These are phyloP conservation scores for Fraxinus angustifolia DNA, from an alignment of 305 asterid genomes.

Conservation along the genomic window DNA sequence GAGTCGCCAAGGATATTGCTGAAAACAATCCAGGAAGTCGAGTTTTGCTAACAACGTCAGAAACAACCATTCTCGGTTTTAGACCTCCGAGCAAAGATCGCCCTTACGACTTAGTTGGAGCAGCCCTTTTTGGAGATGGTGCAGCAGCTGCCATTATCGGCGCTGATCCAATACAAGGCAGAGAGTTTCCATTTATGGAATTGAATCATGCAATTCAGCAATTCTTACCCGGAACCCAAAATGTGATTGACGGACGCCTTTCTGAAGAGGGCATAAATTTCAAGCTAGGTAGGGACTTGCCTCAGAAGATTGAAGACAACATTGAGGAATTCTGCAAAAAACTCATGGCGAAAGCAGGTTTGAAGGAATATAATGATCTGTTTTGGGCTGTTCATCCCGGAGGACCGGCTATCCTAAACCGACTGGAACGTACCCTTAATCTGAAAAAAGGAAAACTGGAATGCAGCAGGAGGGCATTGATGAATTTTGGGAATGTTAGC, in stretches of 20 bases:
- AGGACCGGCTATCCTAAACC: constrained; percentile 85
- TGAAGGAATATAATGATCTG: constrained; percentile 46
- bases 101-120: constrained; percentile 89
- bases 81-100: constrained; percentile 73
- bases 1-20: constrained; percentile 92
- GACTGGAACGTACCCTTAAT: constrained; percentile 52
- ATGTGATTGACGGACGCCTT: constrained; percentile 70
- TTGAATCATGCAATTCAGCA: constrained; percentile 66
- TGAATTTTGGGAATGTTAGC: constrained; percentile 87
- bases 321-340: constrained; percentile 70
- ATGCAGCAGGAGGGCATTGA: constrained; percentile 79
- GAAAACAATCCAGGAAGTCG: constrained; percentile 94
- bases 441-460: constrained; percentile 49
- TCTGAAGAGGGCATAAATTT: constrained; percentile 86
- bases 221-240: constrained; percentile 66
- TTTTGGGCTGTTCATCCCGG: constrained; percentile 99
- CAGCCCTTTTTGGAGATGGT: constrained; percentile 88
- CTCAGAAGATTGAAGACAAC: constrained; percentile 75
- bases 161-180: constrained; percentile 43
- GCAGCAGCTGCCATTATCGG: constrained; percentile 79
- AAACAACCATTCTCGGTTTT: constrained; percentile 84
- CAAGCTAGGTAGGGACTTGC: constrained; percentile 73
- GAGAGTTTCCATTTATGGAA: constrained; percentile 64
- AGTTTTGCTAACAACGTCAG: constrained; percentile 71
- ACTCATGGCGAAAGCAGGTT: constrained; percentile 41